Evolutionary conservation across 352 stramenopile genomes (phyloP), one percentile per base, ranked within the genome.

Genomic region (Globisporangium spinosum): DNA sequence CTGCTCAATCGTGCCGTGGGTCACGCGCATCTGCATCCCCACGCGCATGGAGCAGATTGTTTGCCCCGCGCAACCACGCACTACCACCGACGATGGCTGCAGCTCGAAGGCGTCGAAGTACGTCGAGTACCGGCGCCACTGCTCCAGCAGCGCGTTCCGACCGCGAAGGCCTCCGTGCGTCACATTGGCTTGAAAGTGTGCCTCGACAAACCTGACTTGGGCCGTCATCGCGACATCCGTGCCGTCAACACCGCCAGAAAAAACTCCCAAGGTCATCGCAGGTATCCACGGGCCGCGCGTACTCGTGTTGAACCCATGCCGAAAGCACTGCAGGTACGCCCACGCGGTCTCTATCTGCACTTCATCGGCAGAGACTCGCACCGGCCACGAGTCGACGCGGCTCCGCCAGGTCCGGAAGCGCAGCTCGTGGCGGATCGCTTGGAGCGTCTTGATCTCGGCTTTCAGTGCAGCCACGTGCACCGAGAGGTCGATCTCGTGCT

Each of bases 91-190:
- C 7, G 53, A 64, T 12, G 72, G 67, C 2, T 47, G 43, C 35
- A 76, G 23, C 32, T 53, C 6, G 34, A 72, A 53, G 0, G 63
- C 55, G 13, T 47, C 35, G 57, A 78, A 76, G 43, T 45, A 65
- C 27, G 62, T 59, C 17, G 72, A 66, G 59, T 68, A 76, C 13
- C 66, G 66, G 5, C 58, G 62, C 72, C 72, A 78, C 38, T 74
- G 72, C 51, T 78, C 72, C 12, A 76, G 40, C 27, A 78, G 70
- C n/a, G 62, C 34, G 34, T 71, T 78, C 17, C 68, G 72, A 0
- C 70, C 72, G 13, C 54, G 49, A 13, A 69, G 23, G 9, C 67
- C 43, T 17, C 70, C 70, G 35, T 70, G 61, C 15, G 20, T 32
- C 1, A 76, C 51, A 12, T 76, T 43, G 8, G 54, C 29, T 22